Base-by-base conservation (phyloP, 1,284 basidiomycete species). In the Xanthoconium separans region DNA sequence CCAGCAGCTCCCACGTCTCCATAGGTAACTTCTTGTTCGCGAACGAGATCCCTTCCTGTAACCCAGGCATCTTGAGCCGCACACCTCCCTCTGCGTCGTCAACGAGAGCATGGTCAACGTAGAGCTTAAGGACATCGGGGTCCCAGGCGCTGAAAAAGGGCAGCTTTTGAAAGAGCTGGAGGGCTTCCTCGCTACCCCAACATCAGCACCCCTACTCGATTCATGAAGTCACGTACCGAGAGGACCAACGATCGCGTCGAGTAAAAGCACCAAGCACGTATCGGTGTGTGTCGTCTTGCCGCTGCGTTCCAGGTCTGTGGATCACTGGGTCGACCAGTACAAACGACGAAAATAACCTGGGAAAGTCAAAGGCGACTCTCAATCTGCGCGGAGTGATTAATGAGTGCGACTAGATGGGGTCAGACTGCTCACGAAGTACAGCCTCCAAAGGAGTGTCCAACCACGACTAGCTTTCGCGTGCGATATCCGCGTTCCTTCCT, bases 391-490 rank as follows among this genome's bases (percentile, higher is more conserved):
- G 30, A 13, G 22, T 24, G 39, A 42, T 51, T 22, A 51, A 39
- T n/a, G 30, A 33, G 3, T 13, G 24, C 37, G 15, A 34, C 8
- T 2, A 4, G 24, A 15, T 10, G 2, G 0, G 16, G 11, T 43
- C 20, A 31, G 39, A 44, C 12, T 30, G 72, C 83, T 66, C 64
- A 90, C 87, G 80, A 75, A 4, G 82, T 81, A 58, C 83, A 86
- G 2, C 88, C 91, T 27, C 92, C 90, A 55, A 89, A 85, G 0
- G 91, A 95, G 68, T 97, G 93, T 0, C 92, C 93, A 3, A 93
- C 70, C 2, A 77, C 82, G 22, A 94, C 72, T 4, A 91, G 64
- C 12, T 64, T 79, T 16, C 84, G 78, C 22, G 70, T 58, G 4
- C 47, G 53, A 61, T 82, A 78, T 4, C 88, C 83, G 29, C 67